Conservation (phyloP, 495 filamentous ascomycete genomes). For the Aspergillus nidulans region DNA sequence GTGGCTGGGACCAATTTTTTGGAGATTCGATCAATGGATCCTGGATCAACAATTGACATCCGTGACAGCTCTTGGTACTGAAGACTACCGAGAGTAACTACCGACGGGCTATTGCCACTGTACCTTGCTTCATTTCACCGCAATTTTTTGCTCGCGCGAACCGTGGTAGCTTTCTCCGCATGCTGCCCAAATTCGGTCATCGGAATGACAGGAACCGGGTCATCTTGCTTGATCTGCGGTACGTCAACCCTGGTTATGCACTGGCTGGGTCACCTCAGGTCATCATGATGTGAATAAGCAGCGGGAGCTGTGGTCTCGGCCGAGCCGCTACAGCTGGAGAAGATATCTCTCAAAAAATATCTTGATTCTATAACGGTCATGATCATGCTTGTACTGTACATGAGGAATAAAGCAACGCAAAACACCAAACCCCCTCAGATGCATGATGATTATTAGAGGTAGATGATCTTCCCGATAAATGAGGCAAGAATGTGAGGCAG, state of each 20-base stretch:
- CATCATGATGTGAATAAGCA: conserved; percentile 1
- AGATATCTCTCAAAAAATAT: background rate
- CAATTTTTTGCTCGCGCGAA: background rate
- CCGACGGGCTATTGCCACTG: background rate
- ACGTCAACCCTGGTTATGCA: background rate
- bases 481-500: background rate
- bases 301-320: too few species aligned
- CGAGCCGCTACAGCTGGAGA: background rate
- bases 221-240: background rate
- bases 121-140: background rate
- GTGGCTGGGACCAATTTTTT: background rate
- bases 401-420: conserved; percentile 2
- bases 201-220: background rate
- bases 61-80: background rate
- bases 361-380: conserved; percentile 10
- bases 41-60: too few species aligned
- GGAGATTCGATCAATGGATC: too few species aligned
- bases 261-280: background rate
- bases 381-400: conserved; percentile 19
- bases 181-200: background rate
- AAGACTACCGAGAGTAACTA: background rate
- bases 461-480: background rate
- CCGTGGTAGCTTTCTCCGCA: background rate
- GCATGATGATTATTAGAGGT: conserved; percentile 6
- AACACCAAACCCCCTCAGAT: conserved; percentile 9